Base-by-base conservation (phyloP, 148 eudicot genomes). In the Hydrangea macrophylla region DNA sequence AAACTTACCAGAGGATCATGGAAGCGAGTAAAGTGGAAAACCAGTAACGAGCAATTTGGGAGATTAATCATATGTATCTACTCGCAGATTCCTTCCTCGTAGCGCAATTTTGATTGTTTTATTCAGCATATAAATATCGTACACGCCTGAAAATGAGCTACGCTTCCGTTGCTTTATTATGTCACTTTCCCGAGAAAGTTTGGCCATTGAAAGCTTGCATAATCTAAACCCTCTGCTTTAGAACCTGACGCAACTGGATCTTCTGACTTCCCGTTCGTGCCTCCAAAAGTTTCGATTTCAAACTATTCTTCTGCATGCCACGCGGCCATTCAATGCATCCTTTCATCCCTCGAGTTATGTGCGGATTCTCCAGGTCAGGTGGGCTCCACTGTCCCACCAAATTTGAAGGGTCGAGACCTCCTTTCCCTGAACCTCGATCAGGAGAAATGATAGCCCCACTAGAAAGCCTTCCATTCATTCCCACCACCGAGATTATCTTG, bases 311-410 rank as follows among this genome's bases (percentile, higher is more conserved):
- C 61, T 88, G 89, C n/a, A 65, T 69, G 20, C 83, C 81, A 15
- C 82, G 75, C n/a, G 86, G 90, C 96, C 96, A 81, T 28, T 90
- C 90, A 0, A 87, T 78, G 80, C 89, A 82, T 55, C 93, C 96
- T 81, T 85, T 85, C 88, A 80, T 82, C 23, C 82, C 93, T 54
- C 66, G 70, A 24, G 66, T 76, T 4, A 78, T 68, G 30, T 78
- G 79, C 10, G 81, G 76, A 60, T 80, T 80, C 24, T 68, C 78
- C 0, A 78, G 58, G 7, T 86, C 94, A 2, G 94, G 90, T 10
- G 92, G 83, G 79, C 85, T 79, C 96, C 93, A 90, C 13, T 78
- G 74, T 24, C 84, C 89, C n/a, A 28, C 73, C 57, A 79, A 62
- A 58, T 77, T 85, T 2, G 69, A 61, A 11, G 89, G 75, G 70